Base-by-base conservation (phyloP, 1,284 basidiomycete genomes). In the Xerocomus amazonicus region DNA sequence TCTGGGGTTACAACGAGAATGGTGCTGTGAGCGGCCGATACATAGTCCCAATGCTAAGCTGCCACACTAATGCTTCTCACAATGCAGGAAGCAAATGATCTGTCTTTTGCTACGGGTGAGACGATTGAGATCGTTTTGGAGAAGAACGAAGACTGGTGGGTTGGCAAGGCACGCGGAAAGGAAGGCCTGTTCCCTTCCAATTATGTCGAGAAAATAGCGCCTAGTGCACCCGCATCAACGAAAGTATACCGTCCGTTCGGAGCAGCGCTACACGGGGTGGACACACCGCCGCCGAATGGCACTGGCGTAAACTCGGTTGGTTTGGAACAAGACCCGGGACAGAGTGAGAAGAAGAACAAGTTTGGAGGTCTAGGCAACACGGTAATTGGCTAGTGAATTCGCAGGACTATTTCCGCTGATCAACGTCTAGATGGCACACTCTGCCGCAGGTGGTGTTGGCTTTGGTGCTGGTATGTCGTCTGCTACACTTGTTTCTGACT, bases 401-500 rank as follows among this genome's bases (percentile, higher is more conserved):
- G 47, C 27, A 19, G n/a, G 14, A 47, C 51, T 26, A 51, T 54
- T 43, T 52, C 47, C 50, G 51, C 65, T 65, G 47, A 65, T 42
- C 43, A 29, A 38, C 49, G 28, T 56, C 51, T 50, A 83, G 82
- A 75, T 87, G 72, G 83, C 83, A 4, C 74, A 78, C 42, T 78
- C 81, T 41, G 84, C 85, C 36, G 85, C 76, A 4, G 84, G 84
- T 39, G 86, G 86, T 62, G 77, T 81, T 46, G 85, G 85, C 9
- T 87, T 87, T 55, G 84, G 85, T 56, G 83, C 79, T 46, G 78
- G 78, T 76, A 37, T 41, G 63, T 62, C 13, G 12, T 51, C 37
- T 28, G 4, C 35, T 12, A 6, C 9, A 28, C 27, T 1, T 35
- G 6, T 14, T 1, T 26, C 6, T 0, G 45, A 17, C 9, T 6